Percentiles rank a stretch among this genome's conserved stretches.
These are phyloP conservation scores for Cymodocea nodosa DNA, from an alignment of 116 monocot genomes.

Conservation along the genomic window DNA sequence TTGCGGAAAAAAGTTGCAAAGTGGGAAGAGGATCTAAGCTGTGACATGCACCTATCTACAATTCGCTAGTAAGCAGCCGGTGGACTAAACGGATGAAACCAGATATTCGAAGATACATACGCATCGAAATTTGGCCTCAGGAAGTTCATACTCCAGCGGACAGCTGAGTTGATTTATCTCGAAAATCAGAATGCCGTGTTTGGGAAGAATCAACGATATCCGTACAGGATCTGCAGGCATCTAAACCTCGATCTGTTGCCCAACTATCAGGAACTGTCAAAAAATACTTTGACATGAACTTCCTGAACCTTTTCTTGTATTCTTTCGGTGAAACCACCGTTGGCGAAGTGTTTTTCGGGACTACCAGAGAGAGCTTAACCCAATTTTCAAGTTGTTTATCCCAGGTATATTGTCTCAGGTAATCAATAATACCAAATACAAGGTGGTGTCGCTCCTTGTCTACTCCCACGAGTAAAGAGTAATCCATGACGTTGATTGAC, in stretches of 20 bases:
- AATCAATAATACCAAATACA: constrained; percentile 92
- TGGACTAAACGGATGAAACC: neutral
- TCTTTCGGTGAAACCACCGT: constrained; percentile 80
- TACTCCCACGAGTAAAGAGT: constrained; percentile 82
- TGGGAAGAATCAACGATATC: constrained; percentile 4
- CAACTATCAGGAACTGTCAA: constrained; percentile 63
- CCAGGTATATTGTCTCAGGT: constrained; percentile 83
- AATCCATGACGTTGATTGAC: constrained; percentile 94
- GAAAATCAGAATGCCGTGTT: neutral
- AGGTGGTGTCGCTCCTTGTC: constrained; percentile 58
- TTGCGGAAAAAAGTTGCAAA: constrained; percentile 66
- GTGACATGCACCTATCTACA: constrained; percentile 6
- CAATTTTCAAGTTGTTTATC: constrained; percentile 86
- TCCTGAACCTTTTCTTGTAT: constrained; percentile 86
- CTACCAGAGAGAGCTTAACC: constrained; percentile 65
- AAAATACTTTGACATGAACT: constrained; percentile 66
- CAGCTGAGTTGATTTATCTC: constrained; percentile 6
- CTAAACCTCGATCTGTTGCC: constrained; percentile 14
- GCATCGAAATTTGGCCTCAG: neutral
- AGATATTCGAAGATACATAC: neutral
- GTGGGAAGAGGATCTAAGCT: constrained; percentile 15
- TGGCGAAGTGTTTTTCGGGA: constrained; percentile 58
- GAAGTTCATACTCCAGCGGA: neutral
- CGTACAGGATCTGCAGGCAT: constrained; percentile 14
- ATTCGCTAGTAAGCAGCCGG: neutral